Evolutionary conservation across 257 asterid species (phyloP).

Genomic region (Linaria vulgaris): DNA sequence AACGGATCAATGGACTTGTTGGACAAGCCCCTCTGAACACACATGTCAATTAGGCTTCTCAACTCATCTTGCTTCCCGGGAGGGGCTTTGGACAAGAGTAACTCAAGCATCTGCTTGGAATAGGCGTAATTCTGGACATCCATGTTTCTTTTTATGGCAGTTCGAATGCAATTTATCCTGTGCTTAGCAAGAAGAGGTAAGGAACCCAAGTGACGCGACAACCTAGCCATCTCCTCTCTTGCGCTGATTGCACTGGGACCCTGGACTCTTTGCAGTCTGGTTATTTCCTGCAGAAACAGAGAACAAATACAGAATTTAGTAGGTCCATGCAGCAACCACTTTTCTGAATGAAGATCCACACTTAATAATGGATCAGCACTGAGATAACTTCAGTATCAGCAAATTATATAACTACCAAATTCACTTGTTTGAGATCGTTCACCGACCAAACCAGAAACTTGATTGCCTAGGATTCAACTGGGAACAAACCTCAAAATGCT

Average conservation of each 20-base stretch:
- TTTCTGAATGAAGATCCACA: not conserved
- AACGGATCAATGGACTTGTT: constrained; percentile 93
- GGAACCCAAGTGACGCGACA: constrained; percentile 94
- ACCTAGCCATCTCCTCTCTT: constrained; percentile 95
- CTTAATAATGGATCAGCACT: constrained; percentile 5
- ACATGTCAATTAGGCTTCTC: constrained; percentile 90
- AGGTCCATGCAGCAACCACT: not conserved
- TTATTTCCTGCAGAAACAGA: constrained; percentile 66
- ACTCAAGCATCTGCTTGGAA: constrained; percentile 94
- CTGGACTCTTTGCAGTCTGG: constrained; percentile 86
- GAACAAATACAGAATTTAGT: not conserved
- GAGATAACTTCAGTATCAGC: not conserved
- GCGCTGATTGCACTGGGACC: constrained; percentile 98
- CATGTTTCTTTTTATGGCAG: constrained; percentile 97
- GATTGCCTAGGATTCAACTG: not conserved
- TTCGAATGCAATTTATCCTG: constrained; percentile 88
- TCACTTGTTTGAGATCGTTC: not conserved
- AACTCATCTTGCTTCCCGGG: constrained; percentile 91
- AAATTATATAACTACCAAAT: not conserved
- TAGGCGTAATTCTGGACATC: constrained; percentile 95
- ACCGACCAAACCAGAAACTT: not conserved
- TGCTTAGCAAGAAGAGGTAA: constrained; percentile 95
- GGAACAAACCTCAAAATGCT: not conserved
- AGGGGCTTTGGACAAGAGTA: constrained; percentile 90
- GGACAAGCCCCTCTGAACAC: constrained; percentile 82